These are phyloP conservation scores for Globisporangium rhizosaccharum DNA, from an alignment of 352 stramenopile species.

Conservation along the genomic window DNA sequence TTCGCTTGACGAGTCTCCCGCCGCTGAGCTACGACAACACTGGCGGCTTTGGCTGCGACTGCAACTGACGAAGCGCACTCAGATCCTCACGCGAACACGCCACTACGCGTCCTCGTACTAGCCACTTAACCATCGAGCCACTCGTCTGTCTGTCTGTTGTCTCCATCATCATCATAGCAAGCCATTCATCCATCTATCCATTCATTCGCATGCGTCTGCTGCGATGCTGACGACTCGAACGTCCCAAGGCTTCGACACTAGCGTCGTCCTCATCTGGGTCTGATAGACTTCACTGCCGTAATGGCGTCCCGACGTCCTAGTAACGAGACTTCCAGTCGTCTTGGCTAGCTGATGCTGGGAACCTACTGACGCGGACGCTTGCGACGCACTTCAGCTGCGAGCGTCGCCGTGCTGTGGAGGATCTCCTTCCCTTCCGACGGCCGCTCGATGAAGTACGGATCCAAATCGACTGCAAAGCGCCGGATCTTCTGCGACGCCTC, in stretches of 20 bases:
- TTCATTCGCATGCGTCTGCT: too few species aligned
- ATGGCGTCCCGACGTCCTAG: too few species aligned
- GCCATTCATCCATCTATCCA: too few species aligned
- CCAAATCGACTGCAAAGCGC: slow-evolving; percentile 72
- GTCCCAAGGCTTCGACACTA: too few species aligned
- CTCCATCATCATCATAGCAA: neutral
- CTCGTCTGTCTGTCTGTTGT: neutral
- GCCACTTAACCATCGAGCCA: neutral
- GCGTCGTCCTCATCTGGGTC: too few species aligned
- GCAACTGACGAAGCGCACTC: slow-evolving; percentile 17
- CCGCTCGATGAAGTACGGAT: slow-evolving; percentile 82
- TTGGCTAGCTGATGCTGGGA: neutral
- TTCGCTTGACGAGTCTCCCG: slow-evolving; percentile 33
- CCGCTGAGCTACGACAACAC: slow-evolving; percentile 12
- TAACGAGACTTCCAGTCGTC: too few species aligned
- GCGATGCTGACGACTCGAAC: too few species aligned
- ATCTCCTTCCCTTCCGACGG: slow-evolving; percentile 84
- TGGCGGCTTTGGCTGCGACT: slow-evolving; percentile 36
- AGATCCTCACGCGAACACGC: neutral
- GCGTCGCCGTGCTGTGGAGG: slow-evolving; percentile 70
- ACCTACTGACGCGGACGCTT: slow-evolving; percentile 58
- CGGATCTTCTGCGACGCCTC: slow-evolving; percentile 79
- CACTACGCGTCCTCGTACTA: neutral
- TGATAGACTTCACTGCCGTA: too few species aligned
- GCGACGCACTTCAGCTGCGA: slow-evolving; percentile 71